Conservation (phyloP, 1,284 basidiomycete genomes). For the Cutaneotrichosporon daszewskae region DNA sequence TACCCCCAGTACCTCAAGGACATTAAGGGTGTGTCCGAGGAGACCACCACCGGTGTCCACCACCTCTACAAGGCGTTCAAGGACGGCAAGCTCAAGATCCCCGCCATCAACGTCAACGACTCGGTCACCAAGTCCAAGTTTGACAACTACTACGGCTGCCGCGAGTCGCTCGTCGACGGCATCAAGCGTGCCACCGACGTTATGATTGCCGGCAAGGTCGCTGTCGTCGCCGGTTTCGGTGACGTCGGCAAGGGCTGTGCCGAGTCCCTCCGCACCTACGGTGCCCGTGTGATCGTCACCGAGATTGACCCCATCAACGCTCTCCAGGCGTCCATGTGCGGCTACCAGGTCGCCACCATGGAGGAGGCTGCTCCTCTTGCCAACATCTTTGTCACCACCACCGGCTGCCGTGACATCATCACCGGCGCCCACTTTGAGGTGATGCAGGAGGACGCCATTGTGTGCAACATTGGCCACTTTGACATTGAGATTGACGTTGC, state of each 20-base stretch:
- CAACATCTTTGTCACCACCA: constrained; percentile 97
- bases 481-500: constrained; percentile 99
- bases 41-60: constrained; percentile 99
- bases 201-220: constrained; percentile 99
- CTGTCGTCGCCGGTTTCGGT: constrained; percentile 96
- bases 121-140: constrained; percentile 99
- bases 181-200: constrained; percentile 99
- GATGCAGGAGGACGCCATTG: constrained; percentile 98
- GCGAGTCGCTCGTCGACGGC: constrained; percentile 98
- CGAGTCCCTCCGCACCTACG: constrained; percentile 93
- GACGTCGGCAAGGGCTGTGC: constrained; percentile 99
- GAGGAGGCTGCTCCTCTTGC: constrained; percentile 84
- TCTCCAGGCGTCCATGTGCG: constrained; percentile 98
- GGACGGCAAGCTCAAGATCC: constrained; percentile 91
- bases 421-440: constrained; percentile 82
- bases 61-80: constrained; percentile 97
- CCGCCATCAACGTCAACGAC: constrained; percentile 99
- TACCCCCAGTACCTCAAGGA: constrained; percentile 80
- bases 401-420: constrained; percentile 98
- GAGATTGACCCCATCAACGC: constrained; percentile 99
- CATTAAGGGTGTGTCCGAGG: constrained; percentile 92
- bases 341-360: constrained; percentile 98
- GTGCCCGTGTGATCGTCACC: constrained; percentile 90
- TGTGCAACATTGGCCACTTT: constrained; percentile 91
- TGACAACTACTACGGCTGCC: constrained; percentile 82